Percentiles rank a stretch among this genome's conserved stretches.
Conservation (phyloP, 2,329 filamentous ascomycete species). For the Amesomyces nigricolor region DNA sequence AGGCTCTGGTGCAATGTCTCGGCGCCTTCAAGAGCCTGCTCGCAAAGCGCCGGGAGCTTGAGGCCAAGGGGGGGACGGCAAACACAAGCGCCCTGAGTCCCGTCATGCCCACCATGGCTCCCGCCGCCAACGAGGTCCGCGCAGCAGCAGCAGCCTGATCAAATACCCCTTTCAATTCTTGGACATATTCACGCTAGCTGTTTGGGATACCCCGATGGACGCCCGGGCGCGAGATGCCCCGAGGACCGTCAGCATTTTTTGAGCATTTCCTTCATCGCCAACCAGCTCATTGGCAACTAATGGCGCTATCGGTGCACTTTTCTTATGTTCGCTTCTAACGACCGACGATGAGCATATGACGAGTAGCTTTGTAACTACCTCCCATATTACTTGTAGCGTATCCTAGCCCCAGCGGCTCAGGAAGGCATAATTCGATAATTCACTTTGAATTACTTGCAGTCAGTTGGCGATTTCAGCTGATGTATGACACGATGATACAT, state of each 20-base stretch:
- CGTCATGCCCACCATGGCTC: constrained; percentile 11
- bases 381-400: not conserved
- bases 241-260: not conserved
- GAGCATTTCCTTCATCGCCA: not conserved
- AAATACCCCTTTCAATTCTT: constrained; percentile 14
- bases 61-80: constrained; percentile 42
- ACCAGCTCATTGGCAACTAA: not conserved
- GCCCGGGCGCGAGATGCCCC: not conserved
- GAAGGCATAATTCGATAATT: constrained; percentile 8
- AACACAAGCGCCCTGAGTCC: constrained; percentile 7
- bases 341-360: constrained; percentile 13
- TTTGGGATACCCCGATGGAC: not conserved
- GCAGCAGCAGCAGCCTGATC: not conserved
- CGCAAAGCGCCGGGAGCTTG: constrained; percentile 60
- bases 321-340: constrained; percentile 11
- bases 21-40: constrained; percentile 87
- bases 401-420: not conserved
- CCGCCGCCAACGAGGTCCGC: not conserved
- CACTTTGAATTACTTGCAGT: not conserved
- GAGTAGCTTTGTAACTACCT: constrained; percentile 3
- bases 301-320: not conserved
- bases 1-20: constrained; percentile 74
- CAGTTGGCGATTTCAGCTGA: no score
- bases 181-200: not conserved
- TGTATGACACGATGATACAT: no score